phyloP scores from a whole-genome alignment of 495 filamentous ascomycete genomes.

The Daldinia childiae region DNA sequence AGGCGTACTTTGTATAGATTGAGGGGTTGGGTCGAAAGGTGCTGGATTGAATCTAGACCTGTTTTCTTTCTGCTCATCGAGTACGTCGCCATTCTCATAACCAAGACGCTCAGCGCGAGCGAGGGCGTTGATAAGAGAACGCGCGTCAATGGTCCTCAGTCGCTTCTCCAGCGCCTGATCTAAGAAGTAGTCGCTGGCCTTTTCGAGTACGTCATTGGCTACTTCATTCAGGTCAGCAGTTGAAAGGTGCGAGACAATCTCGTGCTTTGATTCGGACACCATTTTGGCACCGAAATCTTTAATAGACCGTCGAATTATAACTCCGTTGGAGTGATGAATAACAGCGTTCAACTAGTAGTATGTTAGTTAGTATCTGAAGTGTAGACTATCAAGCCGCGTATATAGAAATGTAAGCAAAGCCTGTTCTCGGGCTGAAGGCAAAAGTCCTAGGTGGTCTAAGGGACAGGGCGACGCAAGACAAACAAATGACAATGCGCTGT shows the following conservation, averaged over 20 bases:
- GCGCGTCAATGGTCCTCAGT: constrained; percentile 58
- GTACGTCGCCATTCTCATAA: constrained; percentile 54
- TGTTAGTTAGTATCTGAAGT: constrained; percentile 20
- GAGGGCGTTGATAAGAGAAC: constrained; percentile 59
- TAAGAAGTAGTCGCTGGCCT: constrained; percentile 57
- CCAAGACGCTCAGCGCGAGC: constrained; percentile 61
- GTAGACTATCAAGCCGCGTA: background rate
- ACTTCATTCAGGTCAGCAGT: constrained; percentile 52
- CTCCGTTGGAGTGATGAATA: constrained; percentile 53
- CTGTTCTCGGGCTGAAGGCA: background rate
- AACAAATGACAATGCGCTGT: background rate
- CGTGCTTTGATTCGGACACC: constrained; percentile 52
- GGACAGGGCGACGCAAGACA: background rate
- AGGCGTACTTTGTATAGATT: constrained; percentile 6
- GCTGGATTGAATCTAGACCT: constrained; percentile 31
- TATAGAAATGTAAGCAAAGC: background rate
- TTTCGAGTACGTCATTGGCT: constrained; percentile 50
- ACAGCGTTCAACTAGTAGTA: constrained; percentile 55
- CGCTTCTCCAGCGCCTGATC: constrained; percentile 58
- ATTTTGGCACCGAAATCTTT: constrained; percentile 58
- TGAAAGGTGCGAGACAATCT: constrained; percentile 52
- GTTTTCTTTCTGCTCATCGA: constrained; percentile 47
- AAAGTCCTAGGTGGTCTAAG: background rate
- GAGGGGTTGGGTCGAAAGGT: constrained; percentile 17
- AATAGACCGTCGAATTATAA: constrained; percentile 53